Evolutionary conservation across 805 yeast genomes (phyloP).

Genomic region (Kluyveromyces lactis): DNA sequence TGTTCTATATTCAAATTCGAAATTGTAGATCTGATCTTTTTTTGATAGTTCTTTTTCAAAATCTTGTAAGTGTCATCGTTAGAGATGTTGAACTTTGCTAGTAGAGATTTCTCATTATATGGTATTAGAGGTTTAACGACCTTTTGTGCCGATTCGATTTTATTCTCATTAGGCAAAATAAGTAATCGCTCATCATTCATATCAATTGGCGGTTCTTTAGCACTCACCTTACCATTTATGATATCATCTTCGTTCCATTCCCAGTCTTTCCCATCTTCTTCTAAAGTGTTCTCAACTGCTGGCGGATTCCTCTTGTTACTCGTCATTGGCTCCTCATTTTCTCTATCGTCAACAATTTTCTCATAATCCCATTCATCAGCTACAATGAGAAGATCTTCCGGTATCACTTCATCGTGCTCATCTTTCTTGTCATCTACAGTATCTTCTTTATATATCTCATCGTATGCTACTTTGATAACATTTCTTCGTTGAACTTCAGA

Average conservation of each 20-base stretch:
- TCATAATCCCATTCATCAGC: conserved; percentile 77
- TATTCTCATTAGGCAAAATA: conserved; percentile 35
- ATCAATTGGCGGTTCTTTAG: conserved; percentile 40
- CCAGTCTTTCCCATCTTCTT: conserved; percentile 25
- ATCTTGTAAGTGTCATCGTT: conserved; percentile 83
- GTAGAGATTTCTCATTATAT: conserved; percentile 43
- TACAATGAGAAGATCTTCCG: conserved; percentile 54
- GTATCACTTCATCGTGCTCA: conserved; percentile 23
- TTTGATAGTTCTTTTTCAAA: conserved; percentile 76
- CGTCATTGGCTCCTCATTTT: not conserved
- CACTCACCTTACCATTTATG: conserved; percentile 55
- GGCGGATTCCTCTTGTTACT: not conserved
- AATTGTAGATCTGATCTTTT: conserved; percentile 85
- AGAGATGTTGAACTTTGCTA: conserved; percentile 68
- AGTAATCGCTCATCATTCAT: conserved; percentile 81
- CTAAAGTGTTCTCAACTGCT: conserved; percentile 10
- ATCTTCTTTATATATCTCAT: conserved; percentile 14
- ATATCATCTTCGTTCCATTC: conserved; percentile 49
- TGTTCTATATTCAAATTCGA: conserved; percentile 90
- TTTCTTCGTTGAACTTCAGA: conserved; percentile 12
- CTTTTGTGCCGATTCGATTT: conserved; percentile 6
- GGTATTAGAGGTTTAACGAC: conserved; percentile 33
- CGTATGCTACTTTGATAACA: conserved; percentile 14
- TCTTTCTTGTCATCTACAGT: conserved; percentile 10
- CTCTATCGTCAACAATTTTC: conserved; percentile 43